Evolutionary conservation across 352 stramenopile genomes (phyloP), one percentile per base, ranked within the genome.

Genomic region (Vaucheria bursata): DNA sequence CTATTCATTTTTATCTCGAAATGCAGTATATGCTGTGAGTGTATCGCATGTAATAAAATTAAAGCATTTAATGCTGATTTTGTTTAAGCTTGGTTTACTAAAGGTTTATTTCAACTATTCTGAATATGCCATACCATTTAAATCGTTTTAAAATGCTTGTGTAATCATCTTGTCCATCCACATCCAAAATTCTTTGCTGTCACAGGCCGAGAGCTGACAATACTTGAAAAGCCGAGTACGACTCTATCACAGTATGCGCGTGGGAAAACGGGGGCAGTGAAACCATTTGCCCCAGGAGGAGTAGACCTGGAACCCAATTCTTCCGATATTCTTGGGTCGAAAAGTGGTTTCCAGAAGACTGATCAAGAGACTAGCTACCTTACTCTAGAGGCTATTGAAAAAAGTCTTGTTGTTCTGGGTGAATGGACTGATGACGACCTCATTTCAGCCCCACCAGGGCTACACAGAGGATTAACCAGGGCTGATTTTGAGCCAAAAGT

Each of bases 201-300:
- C 45, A 59, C 45, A 18, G 69, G 75, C 31, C 78, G 78, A n/a
- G 73, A 53, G 34, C 53, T 80, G 3, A 71, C 53, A 0, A 71
- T 71, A 50, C 69, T 80, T 32, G 75, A 80, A 34, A 80, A 77
- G 69, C 75, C 75, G 35, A 80, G 53, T 6, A 49, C 75, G n/a
- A 67, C 65, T 36, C 75, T 80, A 52, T 80, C 75, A 37, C 75
- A 80, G 69, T 80, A 80, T 34, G 67, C 75, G n/a, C 70, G 75
- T 66, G 75, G 75, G 18, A 80, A 80, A 64, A 80, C 75, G n/a
- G 75, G 75, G 0, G 71, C 1, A 59, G 78, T 80, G 75, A 80
- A 80, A 34, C 75, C 75, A 12, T 80, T 80, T 71, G 74, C 75
- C 5, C 75, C 75, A 45, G 75, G 75, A n/a, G 75, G 75, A 29